These are phyloP conservation scores for Psilocybe azurescens DNA, from an alignment of 768 basidiomycete genomes.

Conservation along the genomic window DNA sequence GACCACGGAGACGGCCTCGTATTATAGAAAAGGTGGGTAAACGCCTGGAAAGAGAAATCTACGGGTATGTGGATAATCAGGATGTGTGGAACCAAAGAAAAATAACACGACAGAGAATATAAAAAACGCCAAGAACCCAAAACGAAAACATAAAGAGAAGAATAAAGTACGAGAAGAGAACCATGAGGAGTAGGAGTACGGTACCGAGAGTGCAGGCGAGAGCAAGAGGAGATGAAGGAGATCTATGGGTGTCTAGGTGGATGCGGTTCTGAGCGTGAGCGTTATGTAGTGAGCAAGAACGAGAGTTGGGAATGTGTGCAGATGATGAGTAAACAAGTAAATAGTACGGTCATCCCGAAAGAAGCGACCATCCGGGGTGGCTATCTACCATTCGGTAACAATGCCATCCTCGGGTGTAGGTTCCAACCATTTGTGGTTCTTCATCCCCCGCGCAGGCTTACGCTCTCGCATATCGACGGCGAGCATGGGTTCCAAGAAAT, in stretches of 20 bases:
- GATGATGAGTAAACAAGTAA: background rate
- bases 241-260: slow-evolving; percentile 22
- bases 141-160: slow-evolving; percentile 10
- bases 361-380: background rate
- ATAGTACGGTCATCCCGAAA: background rate
- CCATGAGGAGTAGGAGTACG: background rate
- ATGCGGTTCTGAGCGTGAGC: slow-evolving; percentile 2
- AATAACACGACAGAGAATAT: background rate
- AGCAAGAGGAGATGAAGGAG: slow-evolving; percentile 2
- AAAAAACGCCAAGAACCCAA: slow-evolving; percentile 11
- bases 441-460: slow-evolving; percentile 73
- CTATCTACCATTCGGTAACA: slow-evolving; percentile 48
- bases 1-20: background rate
- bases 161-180: slow-evolving; percentile 14
- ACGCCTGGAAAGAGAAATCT: slow-evolving; percentile 12
- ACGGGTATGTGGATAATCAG: slow-evolving; percentile 13
- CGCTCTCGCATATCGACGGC: slow-evolving; percentile 71
- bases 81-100: slow-evolving; percentile 13
- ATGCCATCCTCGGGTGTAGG: slow-evolving; percentile 44
- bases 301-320: background rate
- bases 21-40: slow-evolving; percentile 4
- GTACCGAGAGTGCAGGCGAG: slow-evolving; percentile 9
- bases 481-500: slow-evolving; percentile 81
- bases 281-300: slow-evolving; percentile 6
- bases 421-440: slow-evolving; percentile 76